These are phyloP conservation scores for Neodidymelliopsis sp. DNA, from an alignment of 2,329 filamentous ascomycete genomes.

Conservation along the genomic window DNA sequence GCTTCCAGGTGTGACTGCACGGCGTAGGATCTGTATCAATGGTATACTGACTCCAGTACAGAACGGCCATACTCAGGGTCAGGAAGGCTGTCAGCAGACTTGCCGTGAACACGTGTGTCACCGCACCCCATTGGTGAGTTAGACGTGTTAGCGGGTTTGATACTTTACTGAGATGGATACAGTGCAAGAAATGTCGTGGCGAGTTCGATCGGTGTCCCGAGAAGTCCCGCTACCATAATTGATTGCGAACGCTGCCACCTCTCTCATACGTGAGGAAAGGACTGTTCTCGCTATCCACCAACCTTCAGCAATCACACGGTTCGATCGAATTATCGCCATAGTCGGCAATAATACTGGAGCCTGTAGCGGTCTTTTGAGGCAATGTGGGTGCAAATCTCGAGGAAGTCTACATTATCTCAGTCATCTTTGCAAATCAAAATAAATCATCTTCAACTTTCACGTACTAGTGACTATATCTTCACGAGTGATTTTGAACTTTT, in stretches of 20 bases:
- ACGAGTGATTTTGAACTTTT: too few relatives aligned
- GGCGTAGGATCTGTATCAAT: too few relatives aligned
- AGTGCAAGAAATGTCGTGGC: conserved; percentile 16
- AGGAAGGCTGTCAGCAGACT: conserved; percentile 17
- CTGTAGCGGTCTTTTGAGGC: not conserved
- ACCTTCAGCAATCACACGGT: too few relatives aligned
- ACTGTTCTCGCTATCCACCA: too few relatives aligned
- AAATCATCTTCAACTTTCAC: too few relatives aligned
- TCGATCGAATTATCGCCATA: too few relatives aligned
- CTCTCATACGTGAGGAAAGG: too few relatives aligned
- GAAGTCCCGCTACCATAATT: conserved; percentile 5
- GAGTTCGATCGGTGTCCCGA: conserved; percentile 14
- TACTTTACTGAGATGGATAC: not conserved
- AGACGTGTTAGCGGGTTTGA: not conserved
- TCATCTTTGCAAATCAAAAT: not conserved
- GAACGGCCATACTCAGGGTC: conserved; percentile 16
- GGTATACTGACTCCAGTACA: not conserved
- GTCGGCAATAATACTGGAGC: too few relatives aligned
- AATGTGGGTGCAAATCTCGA: not conserved
- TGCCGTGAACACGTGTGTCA: conserved; percentile 20
- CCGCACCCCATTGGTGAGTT: conserved; percentile 12
- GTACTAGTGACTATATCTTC: too few relatives aligned
- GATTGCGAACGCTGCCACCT: not conserved
- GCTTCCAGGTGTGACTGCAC: not conserved
- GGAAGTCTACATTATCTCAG: not conserved